Evolutionary conservation across 441 rosid genomes (phyloP).

Genomic region (Arabidopsis lyrata): DNA sequence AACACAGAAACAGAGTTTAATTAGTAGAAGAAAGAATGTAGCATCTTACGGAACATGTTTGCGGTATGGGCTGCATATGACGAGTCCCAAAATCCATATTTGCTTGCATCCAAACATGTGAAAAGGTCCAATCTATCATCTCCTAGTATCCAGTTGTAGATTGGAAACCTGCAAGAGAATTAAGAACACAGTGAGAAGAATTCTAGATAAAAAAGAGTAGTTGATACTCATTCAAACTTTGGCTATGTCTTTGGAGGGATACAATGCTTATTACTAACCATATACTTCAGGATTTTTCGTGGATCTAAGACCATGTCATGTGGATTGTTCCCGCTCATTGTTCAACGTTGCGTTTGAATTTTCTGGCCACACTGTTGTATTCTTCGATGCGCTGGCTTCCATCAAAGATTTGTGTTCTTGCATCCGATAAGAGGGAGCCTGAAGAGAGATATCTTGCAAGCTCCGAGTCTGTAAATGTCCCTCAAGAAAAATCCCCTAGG

Average conservation of each 20-base stretch:
- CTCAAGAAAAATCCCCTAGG: constrained; percentile 20
- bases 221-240: neutral
- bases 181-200: constrained; percentile 1
- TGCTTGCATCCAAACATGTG: constrained; percentile 55
- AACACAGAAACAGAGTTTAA: neutral
- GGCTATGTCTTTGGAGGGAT: neutral
- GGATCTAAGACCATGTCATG: constrained; percentile 46
- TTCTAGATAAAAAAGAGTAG: neutral
- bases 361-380: constrained; percentile 50
- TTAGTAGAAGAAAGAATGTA: constrained; percentile 36
- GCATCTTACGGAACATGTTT: constrained; percentile 15
- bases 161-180: constrained; percentile 53
- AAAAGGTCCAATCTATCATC: constrained; percentile 47
- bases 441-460: constrained; percentile 48
- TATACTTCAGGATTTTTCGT: constrained; percentile 46
- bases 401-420: constrained; percentile 31
- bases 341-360: constrained; percentile 52
- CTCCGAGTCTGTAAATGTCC: constrained; percentile 50
- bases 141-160: constrained; percentile 54
- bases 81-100: constrained; percentile 52
- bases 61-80: constrained; percentile 45
- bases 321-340: constrained; percentile 49
- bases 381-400: constrained; percentile 45
- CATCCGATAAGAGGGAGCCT: constrained; percentile 62
- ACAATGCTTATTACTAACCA: constrained; percentile 51